phyloP scores from a whole-genome alignment of 306 rosid species.

The Lablab purpureus region DNA sequence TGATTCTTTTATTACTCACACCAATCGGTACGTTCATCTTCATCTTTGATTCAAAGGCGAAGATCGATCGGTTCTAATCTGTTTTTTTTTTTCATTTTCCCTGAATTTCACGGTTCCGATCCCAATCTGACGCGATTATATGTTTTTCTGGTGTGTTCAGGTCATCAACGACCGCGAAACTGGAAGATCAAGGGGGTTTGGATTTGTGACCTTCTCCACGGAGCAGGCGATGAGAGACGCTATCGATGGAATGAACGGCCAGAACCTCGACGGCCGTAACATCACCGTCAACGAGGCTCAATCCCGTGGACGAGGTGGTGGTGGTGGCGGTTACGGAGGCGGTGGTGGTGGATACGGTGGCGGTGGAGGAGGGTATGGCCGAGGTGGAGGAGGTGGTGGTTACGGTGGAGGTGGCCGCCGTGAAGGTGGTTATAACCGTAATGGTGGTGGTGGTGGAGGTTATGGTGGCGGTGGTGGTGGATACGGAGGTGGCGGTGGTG shows the following conservation, averaged over 20 bases:
- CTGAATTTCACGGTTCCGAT: not conserved
- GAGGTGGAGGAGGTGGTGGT: slow-evolving; percentile 44
- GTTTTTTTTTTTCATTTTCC: not conserved
- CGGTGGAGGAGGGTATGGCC: slow-evolving; percentile 45
- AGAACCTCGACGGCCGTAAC: slow-evolving; percentile 81
- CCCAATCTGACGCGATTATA: slow-evolving; percentile 30
- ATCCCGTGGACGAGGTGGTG: slow-evolving; percentile 71
- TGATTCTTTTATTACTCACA: slow-evolving; percentile 73
- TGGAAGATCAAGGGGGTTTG: slow-evolving; percentile 92
- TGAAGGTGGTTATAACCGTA: slow-evolving; percentile 46
- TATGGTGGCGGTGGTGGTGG: slow-evolving; percentile 37
- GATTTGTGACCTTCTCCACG: slow-evolving; percentile 82
- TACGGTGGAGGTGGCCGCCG: slow-evolving; percentile 29
- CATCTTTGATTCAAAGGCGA: slow-evolving; percentile 73
- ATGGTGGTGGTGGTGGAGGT: slow-evolving; percentile 51
- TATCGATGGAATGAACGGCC: slow-evolving; percentile 91
- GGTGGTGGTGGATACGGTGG: slow-evolving; percentile 49
- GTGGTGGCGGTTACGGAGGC: slow-evolving; percentile 55
- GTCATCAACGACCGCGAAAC: slow-evolving; percentile 94
- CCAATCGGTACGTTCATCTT: slow-evolving; percentile 97
- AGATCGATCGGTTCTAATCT: slow-evolving; percentile 82
- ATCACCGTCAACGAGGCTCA: slow-evolving; percentile 97
- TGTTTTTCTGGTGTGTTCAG: slow-evolving; percentile 38
- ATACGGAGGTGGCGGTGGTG: slow-evolving; percentile 43
- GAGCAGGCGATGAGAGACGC: slow-evolving; percentile 87